Evolutionary conservation across 441 rosid species (phyloP).

Genomic region (Pelargonium cotyledonis): DNA sequence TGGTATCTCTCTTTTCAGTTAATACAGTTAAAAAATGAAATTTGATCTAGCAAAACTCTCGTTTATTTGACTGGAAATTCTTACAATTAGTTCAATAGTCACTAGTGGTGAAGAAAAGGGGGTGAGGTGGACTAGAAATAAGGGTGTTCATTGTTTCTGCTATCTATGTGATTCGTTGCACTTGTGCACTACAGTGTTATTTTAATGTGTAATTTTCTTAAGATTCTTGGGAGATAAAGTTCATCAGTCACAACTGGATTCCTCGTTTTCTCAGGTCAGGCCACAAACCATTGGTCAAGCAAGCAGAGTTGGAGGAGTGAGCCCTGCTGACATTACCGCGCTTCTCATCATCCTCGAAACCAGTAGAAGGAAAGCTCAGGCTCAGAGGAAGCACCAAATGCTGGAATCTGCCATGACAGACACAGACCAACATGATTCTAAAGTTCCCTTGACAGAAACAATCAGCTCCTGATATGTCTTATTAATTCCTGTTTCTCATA

Average conservation of each 20-base stretch:
- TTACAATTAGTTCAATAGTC: too few species aligned
- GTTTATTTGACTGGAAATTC: too few species aligned
- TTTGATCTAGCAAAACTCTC: too few species aligned
- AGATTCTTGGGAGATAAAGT: neutral
- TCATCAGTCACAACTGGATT: neutral
- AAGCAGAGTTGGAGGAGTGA: constrained; percentile 91
- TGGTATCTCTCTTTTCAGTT: too few species aligned
- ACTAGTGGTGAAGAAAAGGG: too few species aligned
- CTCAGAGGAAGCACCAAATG: constrained; percentile 47
- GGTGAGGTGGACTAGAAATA: too few species aligned
- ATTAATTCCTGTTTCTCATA: neutral
- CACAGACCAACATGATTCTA: constrained; percentile 18
- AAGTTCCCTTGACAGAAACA: constrained; percentile 26
- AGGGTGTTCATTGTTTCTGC: neutral
- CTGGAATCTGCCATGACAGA: constrained; percentile 35
- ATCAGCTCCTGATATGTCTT: constrained; percentile 25
- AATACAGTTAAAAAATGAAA: too few species aligned
- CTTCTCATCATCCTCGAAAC: constrained; percentile 77
- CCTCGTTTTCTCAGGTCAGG: constrained; percentile 48
- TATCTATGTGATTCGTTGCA: neutral
- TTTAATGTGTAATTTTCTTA: neutral
- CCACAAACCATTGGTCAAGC: constrained; percentile 93
- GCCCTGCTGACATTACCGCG: constrained; percentile 91
- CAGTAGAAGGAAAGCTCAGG: constrained; percentile 55
- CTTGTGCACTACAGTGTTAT: neutral